Evolutionary conservation across 768 basidiomycete genomes (phyloP), one percentile per base, ranked within the genome.

Genomic region (Neoboletus subvelutipes): DNA sequence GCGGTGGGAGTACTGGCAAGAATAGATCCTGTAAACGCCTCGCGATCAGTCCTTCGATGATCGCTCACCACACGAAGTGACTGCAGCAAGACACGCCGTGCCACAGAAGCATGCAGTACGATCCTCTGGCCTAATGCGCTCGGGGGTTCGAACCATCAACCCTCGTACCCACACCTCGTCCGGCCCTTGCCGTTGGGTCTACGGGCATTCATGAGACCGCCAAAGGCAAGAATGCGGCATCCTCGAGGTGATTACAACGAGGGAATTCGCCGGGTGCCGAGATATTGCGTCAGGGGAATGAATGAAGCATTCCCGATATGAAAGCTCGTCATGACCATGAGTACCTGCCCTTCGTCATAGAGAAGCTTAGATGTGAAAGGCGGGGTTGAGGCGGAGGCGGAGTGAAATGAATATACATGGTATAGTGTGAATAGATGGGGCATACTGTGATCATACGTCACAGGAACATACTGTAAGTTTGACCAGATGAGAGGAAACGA

Each of bases 171-270:
- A 67, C 58, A 40, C 18, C 34, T 20, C 39, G 9, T 17, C 47
- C 63, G 49, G 55, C 9, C 29, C 47, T 45, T 33, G 24, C 48
- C 40, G 37, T 17, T 20, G 12, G 37, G 33, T 28, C 52, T 17
- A 43, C n/a, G 40, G 50, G 22, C 57, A 45, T 41, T 33, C 50
- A 48, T 34, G 24, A 49, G 50, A 33, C 29, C 46, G 26, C 43
- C 29, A 56, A 46, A 51, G 54, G 55, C 43, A 58, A 40, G 62
- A 64, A 69, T 52, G 69, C 64, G 64, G 62, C 17, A 5, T 59
- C 66, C 69, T 62, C 64, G 59, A 71, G 68, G 66, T 71, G 67
- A 70, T 70, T 68, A 70, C 60, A 68, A 45, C 49, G 20, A 64
- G 53, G 34, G 55, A 45, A 39, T 54, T 59, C 55, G 18, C 49